A percentile compares a stretch with the other conserved stretches of the same genome.
Conservation (phyloP, 176 grass and related monocot species). For the Carex parvula region DNA sequence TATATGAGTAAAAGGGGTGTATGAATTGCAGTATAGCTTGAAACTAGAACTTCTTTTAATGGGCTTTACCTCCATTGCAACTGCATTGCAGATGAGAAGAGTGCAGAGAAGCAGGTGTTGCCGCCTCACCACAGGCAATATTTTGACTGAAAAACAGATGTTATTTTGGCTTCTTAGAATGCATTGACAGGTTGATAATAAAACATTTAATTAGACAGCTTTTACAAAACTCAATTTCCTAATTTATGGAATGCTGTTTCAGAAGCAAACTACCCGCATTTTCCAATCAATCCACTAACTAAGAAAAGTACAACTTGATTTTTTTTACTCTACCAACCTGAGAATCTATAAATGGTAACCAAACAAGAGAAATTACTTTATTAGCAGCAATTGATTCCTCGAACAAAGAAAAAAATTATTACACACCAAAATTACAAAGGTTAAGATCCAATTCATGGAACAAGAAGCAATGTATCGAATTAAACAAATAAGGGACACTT, state of each 20-base stretch:
- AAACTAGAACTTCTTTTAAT: background rate
- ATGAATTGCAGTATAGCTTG: constrained; percentile 5
- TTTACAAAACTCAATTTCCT: background rate
- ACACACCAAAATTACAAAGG: background rate
- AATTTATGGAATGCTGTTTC: background rate
- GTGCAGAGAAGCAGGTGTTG: constrained; percentile 90
- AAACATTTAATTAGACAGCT: background rate
- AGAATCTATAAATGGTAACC: background rate
- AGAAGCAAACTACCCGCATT: background rate
- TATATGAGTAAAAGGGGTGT: background rate
- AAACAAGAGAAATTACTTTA: background rate
- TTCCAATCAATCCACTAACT: background rate
- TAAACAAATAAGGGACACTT: background rate
- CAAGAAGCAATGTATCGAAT: background rate
- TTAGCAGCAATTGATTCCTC: background rate
- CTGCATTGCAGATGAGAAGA: constrained; percentile 92
- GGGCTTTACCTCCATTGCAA: constrained; percentile 66
- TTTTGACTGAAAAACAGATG: constrained; percentile 53
- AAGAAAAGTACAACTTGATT: background rate
- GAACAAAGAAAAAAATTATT: background rate
- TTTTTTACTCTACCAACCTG: background rate
- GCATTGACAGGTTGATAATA: background rate
- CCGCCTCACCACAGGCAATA: constrained; percentile 77
- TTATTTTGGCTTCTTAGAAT: background rate
- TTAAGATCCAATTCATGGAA: background rate